A percentile compares a stretch with the other conserved stretches of the same genome.
These are phyloP conservation scores for Porpolomopsis calyptriformis DNA, from an alignment of 768 basidiomycete genomes.

Conservation along the genomic window DNA sequence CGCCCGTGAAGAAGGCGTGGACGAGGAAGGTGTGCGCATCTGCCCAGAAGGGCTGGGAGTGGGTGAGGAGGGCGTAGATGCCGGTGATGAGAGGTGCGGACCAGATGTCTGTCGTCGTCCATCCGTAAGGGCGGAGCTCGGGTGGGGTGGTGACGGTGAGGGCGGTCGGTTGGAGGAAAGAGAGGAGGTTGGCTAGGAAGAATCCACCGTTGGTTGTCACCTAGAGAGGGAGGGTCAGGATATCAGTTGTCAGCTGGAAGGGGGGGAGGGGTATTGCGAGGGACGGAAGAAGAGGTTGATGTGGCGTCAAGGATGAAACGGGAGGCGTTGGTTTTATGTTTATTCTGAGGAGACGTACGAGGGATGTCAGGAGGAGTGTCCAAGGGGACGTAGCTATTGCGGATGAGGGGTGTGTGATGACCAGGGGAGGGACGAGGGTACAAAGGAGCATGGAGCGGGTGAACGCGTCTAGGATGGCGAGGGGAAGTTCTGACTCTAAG, in stretches of 20 bases:
- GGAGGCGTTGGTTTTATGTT: not conserved
- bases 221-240: too few relatives aligned
- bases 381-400: conserved; percentile 58
- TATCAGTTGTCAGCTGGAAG: too few relatives aligned
- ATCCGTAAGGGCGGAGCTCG: conserved; percentile 74
- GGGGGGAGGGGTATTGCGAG: too few relatives aligned
- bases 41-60: conserved; percentile 79
- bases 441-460: conserved; percentile 73
- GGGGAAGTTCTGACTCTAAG: conserved; percentile 53
- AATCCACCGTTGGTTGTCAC: conserved; percentile 70
- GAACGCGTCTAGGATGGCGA: conserved; percentile 68
- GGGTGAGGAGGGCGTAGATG: conserved; percentile 73
- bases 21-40: conserved; percentile 22
- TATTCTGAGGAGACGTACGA: conserved; percentile 35
- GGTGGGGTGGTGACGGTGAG: conserved; percentile 63
- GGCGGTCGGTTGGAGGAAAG: conserved; percentile 63
- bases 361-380: conserved; percentile 62
- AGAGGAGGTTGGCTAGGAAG: conserved; percentile 66
- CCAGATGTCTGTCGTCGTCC: conserved; percentile 82
- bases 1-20: conserved; percentile 30
- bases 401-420: conserved; percentile 41
- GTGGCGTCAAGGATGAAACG: too few relatives aligned
- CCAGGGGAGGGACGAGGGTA: conserved; percentile 61
- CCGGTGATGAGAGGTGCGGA: conserved; percentile 69
- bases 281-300: too few relatives aligned